Base-by-base conservation (phyloP, 2,329 filamentous ascomycete genomes). In the Fusarium chuoi region DNA sequence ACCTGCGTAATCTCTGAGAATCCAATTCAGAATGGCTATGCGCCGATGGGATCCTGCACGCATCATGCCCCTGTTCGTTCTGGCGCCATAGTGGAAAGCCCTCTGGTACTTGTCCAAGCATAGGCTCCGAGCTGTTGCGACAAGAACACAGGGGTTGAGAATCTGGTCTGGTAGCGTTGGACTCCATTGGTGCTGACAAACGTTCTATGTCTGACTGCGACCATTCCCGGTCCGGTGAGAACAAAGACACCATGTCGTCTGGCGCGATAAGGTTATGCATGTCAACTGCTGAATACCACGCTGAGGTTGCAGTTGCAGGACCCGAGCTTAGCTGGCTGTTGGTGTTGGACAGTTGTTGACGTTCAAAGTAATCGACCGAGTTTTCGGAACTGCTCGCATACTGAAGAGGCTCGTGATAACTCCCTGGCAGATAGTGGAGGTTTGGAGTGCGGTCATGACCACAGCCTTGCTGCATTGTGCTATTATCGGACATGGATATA, bases 401-500 rank as follows among this genome's bases (percentile, higher is more conserved):
- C 20, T 48, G 45, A 0, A 48, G 26, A 48, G 45, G 13, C 26
- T 48, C 45, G 13, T 48, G 26, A 6, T 28, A 48, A 3, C 3
- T 12, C 26, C 45, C 45, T 48, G 20, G 6, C 14, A 48, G 4
- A 14, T 8, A 22, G 1, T 48, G 26, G 26, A 30, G 20, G 9
- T 6, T 30, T 28, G 17, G 20, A 14, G 4, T 4, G 9, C 2
- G 26, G 20, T 48, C 3, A 22, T 3, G n/a, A 11, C 30, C 28
- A 35, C 28, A 24, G 22, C 46, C 46, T 51, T 35, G 46, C 22
- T 51, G 15, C 22, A 35, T 51, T 35, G 28, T 51, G 22, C 3
- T 35, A 1, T 14, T 35, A 20, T 51, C 48, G 3, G 30, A 35
- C 30, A 30, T 48, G 14, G 10, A 0, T 48, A n/a, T 7, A 0